phyloP scores from a whole-genome alignment of 169 alveolate genomes.

The Plasmodium vivax region DNA sequence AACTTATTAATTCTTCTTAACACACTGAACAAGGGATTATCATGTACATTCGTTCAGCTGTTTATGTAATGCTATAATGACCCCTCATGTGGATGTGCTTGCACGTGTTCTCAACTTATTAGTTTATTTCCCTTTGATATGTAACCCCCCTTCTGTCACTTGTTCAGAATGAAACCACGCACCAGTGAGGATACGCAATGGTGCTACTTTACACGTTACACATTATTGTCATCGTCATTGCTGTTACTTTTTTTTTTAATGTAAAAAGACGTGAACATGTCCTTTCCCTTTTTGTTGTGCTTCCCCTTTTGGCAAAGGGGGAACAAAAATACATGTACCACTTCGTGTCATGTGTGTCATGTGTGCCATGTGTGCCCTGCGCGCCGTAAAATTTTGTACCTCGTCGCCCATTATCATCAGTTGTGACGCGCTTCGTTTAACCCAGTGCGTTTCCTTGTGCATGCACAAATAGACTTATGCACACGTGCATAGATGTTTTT shows the following conservation, averaged over 20 bases:
- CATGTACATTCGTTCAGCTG: background rate
- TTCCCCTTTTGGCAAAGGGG: background rate
- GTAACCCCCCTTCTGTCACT: background rate
- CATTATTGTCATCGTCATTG: background rate
- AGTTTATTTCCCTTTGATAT: background rate
- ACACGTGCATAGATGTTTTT: background rate
- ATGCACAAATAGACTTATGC: background rate
- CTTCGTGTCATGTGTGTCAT: background rate
- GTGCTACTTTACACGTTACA: background rate
- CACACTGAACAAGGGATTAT: background rate
- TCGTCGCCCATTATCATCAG: background rate
- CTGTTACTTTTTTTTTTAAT: background rate
- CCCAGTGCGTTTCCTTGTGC: background rate
- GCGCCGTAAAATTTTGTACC: background rate
- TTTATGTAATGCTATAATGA: background rate
- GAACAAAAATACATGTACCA: background rate
- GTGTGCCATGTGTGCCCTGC: too few species aligned
- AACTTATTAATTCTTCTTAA: slow-evolving; percentile 14
- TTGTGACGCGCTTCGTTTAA: background rate
- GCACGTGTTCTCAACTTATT: background rate
- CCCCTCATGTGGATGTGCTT: background rate
- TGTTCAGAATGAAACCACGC: background rate
- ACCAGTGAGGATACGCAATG: background rate
- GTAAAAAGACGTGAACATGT: background rate
- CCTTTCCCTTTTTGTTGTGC: background rate